Conservation (phyloP, 257 asterid species). For the Solanum clarkiae region DNA sequence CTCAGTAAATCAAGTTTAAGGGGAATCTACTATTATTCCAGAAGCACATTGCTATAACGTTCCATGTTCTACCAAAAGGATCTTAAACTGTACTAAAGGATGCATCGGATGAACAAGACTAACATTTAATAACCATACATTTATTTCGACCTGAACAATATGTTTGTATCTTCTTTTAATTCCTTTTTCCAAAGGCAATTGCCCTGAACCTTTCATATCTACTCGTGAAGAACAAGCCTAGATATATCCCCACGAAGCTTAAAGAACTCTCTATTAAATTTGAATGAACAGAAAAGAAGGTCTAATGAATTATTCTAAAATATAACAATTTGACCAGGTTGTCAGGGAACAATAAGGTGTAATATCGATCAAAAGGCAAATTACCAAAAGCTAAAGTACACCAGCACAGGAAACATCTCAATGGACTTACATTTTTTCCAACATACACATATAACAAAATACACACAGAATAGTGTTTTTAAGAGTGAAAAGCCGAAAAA, state of each 20-base stretch:
- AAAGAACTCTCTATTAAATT: neutral
- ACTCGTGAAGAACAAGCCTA: neutral
- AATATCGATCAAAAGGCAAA: neutral
- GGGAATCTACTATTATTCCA: neutral
- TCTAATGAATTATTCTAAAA: neutral
- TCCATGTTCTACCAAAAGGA: neutral
- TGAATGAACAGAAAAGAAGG: neutral
- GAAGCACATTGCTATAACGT: neutral
- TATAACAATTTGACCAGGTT: neutral
- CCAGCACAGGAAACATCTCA: neutral
- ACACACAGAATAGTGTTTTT: neutral
- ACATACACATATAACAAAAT: neutral
- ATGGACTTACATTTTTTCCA: neutral
- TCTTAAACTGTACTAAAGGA: neutral
- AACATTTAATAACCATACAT: neutral
- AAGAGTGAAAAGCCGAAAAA: neutral
- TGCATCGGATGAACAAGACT: neutral
- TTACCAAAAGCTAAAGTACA: neutral
- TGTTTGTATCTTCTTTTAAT: neutral
- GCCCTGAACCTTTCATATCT: neutral
- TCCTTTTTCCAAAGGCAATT: neutral
- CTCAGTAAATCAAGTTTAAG: neutral
- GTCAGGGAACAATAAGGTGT: no score
- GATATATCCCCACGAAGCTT: neutral
- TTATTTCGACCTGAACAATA: neutral